These are phyloP conservation scores for Phoma sp. DNA, from an alignment of 2,329 filamentous ascomycete genomes.

Conservation along the genomic window DNA sequence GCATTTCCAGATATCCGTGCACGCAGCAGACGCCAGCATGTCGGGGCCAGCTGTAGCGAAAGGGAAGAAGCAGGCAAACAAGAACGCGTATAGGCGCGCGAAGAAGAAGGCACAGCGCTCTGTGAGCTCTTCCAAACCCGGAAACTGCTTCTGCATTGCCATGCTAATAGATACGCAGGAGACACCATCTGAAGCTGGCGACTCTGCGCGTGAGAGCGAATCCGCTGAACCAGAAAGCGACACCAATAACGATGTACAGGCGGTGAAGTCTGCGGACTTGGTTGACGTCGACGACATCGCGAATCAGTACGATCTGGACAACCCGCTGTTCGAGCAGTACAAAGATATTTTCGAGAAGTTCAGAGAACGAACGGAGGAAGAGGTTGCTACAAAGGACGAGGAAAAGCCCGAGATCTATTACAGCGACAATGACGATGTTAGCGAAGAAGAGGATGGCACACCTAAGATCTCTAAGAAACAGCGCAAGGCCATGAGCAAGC, in stretches of 20 bases:
- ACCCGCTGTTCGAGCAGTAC: conserved; percentile 84
- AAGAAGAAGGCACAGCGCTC: conserved; percentile 92
- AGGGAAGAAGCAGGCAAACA: conserved; percentile 72
- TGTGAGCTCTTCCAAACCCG: conserved; percentile 44
- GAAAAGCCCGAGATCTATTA: conserved; percentile 88
- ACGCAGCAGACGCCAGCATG: conserved; percentile 26
- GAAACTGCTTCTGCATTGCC: not conserved
- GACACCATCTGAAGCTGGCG: conserved; percentile 39
- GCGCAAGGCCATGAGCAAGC: conserved; percentile 86
- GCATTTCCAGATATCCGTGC: not conserved
- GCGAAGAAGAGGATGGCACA: conserved; percentile 75
- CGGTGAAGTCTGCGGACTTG: conserved; percentile 56
- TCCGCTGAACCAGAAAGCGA: conserved; percentile 42
- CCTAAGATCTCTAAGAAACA: conserved; percentile 92
- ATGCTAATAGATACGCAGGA: conserved; percentile 41
- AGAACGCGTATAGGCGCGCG: conserved; percentile 90
- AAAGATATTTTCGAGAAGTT: conserved; percentile 84
- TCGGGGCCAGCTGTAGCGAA: conserved; percentile 35
- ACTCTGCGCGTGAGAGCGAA: conserved; percentile 48
- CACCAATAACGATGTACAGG: conserved; percentile 44
- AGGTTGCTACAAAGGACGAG: conserved; percentile 56
- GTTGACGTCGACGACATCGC: conserved; percentile 43
- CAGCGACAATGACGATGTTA: conserved; percentile 82
- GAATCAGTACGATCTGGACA: conserved; percentile 65
- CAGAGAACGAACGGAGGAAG: conserved; percentile 61